Conservation (phyloP, 139 green algal genomes). For the Coelastrella sp. region DNA sequence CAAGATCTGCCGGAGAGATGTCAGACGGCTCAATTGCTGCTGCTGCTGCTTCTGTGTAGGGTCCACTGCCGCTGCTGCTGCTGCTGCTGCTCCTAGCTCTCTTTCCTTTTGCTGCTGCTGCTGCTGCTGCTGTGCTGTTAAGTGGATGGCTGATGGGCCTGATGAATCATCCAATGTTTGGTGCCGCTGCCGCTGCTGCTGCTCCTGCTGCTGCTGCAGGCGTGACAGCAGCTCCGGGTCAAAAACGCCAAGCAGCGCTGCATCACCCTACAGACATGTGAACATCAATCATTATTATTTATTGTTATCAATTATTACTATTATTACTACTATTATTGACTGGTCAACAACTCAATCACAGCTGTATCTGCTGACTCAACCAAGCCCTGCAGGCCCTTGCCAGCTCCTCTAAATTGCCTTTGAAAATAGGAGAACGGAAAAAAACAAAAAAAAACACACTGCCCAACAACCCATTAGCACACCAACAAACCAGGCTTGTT, state of each 20-base stretch:
- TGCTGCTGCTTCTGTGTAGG: conserved; percentile 8
- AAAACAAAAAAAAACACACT: too few relatives aligned
- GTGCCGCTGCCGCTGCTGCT: conserved; percentile 21
- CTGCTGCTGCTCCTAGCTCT: background rate
- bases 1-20: background rate
- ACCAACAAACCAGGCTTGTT: too few relatives aligned
- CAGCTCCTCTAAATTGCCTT: too few relatives aligned
- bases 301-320: background rate
- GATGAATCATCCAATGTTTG: background rate
- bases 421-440: too few relatives aligned
- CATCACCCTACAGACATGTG: background rate
- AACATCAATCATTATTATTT: conserved; percentile 17
- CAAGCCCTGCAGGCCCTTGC: too few relatives aligned
- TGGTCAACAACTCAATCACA: too few relatives aligned
- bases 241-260: background rate
- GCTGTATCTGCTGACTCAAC: too few relatives aligned
- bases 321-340: background rate
- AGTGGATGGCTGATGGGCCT: background rate
- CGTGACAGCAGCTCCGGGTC: background rate
- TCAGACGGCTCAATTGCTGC: background rate
- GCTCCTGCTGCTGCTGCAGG: conserved; percentile 24
- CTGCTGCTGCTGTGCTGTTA: conserved; percentile 19
- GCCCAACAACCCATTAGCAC: too few relatives aligned
- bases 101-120: conserved; percentile 11
- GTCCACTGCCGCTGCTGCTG: conserved; percentile 23